phyloP scores from a whole-genome alignment of 768 basidiomycete species.

The Naematelia aurantialba region DNA sequence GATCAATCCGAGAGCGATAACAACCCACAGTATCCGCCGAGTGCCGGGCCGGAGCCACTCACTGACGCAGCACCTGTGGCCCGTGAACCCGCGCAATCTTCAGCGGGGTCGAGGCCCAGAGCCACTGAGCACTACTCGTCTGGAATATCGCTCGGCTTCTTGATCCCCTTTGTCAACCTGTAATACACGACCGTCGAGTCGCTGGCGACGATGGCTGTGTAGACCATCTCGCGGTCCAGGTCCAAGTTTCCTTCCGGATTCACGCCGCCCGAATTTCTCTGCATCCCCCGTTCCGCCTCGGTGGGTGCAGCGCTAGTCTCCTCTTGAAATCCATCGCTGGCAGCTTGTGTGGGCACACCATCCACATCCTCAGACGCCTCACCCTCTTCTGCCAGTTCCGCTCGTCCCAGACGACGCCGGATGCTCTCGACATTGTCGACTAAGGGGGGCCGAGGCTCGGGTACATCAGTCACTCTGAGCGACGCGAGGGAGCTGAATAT shows the following conservation, averaged over 20 bases:
- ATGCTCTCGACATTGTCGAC: conserved; percentile 16
- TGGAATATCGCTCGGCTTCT: conserved; percentile 49
- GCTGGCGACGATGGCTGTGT: conserved; percentile 41
- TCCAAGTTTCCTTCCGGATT: conserved; percentile 1
- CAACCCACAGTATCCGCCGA: too few relatives aligned
- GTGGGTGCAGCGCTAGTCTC: too few relatives aligned
- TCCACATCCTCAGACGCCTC: background rate
- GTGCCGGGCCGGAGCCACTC: too few relatives aligned
- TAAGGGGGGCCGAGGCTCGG: conserved; percentile 18
- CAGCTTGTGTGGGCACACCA: background rate
- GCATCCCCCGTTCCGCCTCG: too few relatives aligned
- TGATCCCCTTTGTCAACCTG: conserved; percentile 47
- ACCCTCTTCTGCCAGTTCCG: conserved; percentile 2
- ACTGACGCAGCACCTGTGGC: too few relatives aligned
- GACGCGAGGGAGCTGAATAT: conserved; percentile 30
- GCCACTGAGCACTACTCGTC: too few relatives aligned
- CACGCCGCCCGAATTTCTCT: background rate
- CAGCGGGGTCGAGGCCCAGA: too few relatives aligned
- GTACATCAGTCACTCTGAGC: conserved; percentile 12
- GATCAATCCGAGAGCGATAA: too few relatives aligned
- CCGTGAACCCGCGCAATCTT: too few relatives aligned
- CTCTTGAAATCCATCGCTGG: too few relatives aligned
- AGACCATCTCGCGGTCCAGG: conserved; percentile 43
- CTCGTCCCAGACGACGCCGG: background rate
- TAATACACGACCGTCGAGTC: conserved; percentile 49